phyloP scores from a whole-genome alignment of 352 stramenopile genomes.

The Phytophthora ramorum region DNA sequence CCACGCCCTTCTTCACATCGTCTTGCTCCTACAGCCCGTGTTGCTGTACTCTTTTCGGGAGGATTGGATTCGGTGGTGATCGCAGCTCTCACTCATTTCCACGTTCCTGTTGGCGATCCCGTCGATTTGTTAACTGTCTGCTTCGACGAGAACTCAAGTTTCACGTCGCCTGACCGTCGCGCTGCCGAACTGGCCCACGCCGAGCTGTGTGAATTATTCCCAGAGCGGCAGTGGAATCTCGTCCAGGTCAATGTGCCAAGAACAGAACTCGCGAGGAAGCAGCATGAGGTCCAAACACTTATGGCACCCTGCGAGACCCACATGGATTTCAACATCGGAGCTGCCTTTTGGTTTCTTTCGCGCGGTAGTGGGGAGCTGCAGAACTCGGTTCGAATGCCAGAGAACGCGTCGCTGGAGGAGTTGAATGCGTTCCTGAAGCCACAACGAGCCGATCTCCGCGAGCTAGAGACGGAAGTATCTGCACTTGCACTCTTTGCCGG shows the following conservation, averaged over 20 bases:
- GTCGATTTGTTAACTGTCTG: slow-evolving; percentile 96
- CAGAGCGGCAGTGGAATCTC: slow-evolving; percentile 84
- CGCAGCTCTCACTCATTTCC: slow-evolving; percentile 88
- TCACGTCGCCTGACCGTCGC: slow-evolving; percentile 90
- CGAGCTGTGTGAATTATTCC: slow-evolving; percentile 91
- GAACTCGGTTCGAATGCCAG: not conserved
- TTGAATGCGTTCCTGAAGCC: slow-evolving; percentile 54
- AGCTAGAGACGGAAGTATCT: too few relatives aligned
- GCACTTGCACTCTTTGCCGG: slow-evolving; percentile 25
- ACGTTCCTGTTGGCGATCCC: slow-evolving; percentile 58
- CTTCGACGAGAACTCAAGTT: slow-evolving; percentile 81
- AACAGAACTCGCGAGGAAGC: slow-evolving; percentile 65
- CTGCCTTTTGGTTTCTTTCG: slow-evolving; percentile 95
- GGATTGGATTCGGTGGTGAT: slow-evolving; percentile 97
- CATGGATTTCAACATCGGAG: slow-evolving; percentile 99
- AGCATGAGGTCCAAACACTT: slow-evolving; percentile 77
- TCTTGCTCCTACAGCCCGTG: slow-evolving; percentile 16
- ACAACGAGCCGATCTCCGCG: slow-evolving; percentile 16
- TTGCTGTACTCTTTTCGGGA: slow-evolving; percentile 96
- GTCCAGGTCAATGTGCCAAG: slow-evolving; percentile 87
- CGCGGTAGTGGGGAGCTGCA: slow-evolving; percentile 58
- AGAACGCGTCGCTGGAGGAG: slow-evolving; percentile 26
- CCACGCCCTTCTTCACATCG: not conserved
- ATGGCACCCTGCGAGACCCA: slow-evolving; percentile 90
- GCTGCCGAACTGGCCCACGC: slow-evolving; percentile 81